Base-by-base conservation (phyloP, 148 eudicot genomes). In the Rhododendron simsii region DNA sequence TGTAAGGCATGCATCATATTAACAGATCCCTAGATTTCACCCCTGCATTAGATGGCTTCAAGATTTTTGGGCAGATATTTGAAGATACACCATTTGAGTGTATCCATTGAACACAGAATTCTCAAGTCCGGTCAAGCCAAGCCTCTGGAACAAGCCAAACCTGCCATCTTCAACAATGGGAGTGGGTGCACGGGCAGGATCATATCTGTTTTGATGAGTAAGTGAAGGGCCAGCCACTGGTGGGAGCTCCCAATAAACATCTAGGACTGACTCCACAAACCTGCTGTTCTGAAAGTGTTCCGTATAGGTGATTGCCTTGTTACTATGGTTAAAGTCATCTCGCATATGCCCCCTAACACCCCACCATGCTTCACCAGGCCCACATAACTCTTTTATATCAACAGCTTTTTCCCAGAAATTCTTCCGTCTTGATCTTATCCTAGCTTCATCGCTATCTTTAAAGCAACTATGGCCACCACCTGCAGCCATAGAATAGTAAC, bases 391-490 rank as follows among this genome's bases (percentile, higher is more conserved):
- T 86, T 91, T 81, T 39, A 84, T 92, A 84, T 93, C 98, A 37
- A 94, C 94, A 5, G 99, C 96, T 89, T 97, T 97, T 28, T 93
- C 99, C 98, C 98, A 97, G 86, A 97, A 95, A 79, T 90, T 92
- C 86, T 88, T 94, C 85, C 98, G 89, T 88, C 87, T 91, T 44
- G 90, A 89, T 90, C 99, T 92, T 55, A 92, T 85, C 88, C 98
- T 92, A 18, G 98, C 98, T 93, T 97, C 99, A 85, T 97, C 99
- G 33, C 98, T 88, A 82, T 95, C 99, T 90, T 88, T 90, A 85
- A 97, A 95, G 91, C 99, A 97, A 89, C 98, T 95, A 87, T 97
- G 99, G 33, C 99, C 99, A 55, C 99, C 99, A 77, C 99, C 99
- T 96, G 91, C 13, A 81, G 33, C 65, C 53, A 81, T 55, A 51